Percentiles rank a stretch among this genome's conserved stretches.
Conservation (phyloP, 345 rosid genomes). For the Salix koriyanagi region DNA sequence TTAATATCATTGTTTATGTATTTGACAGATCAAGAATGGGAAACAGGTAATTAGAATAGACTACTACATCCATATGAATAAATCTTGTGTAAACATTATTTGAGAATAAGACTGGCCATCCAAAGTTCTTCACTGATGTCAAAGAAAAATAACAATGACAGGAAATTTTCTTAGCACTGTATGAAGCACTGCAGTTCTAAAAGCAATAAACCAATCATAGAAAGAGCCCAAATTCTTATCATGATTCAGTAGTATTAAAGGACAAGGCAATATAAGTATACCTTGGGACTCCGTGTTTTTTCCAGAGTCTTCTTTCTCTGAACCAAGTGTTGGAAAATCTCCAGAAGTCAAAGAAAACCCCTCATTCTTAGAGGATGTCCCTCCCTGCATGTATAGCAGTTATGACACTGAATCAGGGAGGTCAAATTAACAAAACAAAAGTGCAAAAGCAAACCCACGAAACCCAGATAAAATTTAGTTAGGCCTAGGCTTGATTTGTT, state of each 20-base stretch:
- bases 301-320: slow-evolving; percentile 63
- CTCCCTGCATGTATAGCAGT: slow-evolving; percentile 54
- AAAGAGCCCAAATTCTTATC: slow-evolving; percentile 16
- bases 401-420: slow-evolving; percentile 3
- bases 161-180: neutral
- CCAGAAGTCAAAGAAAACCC: slow-evolving; percentile 83
- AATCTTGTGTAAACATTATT: neutral
- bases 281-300: slow-evolving; percentile 63
- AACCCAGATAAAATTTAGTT: neutral
- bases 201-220: neutral
- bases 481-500: neutral
- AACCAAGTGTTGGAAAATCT: slow-evolving; percentile 93
- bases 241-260: slow-evolving; percentile 1
- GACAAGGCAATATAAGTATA: slow-evolving; percentile 20
- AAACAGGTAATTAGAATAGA: neutral
- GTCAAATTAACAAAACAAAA: slow-evolving; percentile 2
- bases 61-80: neutral
- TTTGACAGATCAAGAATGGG: neutral
- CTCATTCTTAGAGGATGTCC: slow-evolving; percentile 53
- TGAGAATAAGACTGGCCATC: neutral
- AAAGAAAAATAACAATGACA: neutral
- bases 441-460: neutral
- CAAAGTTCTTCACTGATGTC: neutral
- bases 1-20: neutral
- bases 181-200: neutral